Percentiles rank a stretch among this genome's conserved stretches.
These are phyloP conservation scores for Pestalotiopsis sp. DNA, from an alignment of 2,329 filamentous ascomycete genomes.

Conservation along the genomic window DNA sequence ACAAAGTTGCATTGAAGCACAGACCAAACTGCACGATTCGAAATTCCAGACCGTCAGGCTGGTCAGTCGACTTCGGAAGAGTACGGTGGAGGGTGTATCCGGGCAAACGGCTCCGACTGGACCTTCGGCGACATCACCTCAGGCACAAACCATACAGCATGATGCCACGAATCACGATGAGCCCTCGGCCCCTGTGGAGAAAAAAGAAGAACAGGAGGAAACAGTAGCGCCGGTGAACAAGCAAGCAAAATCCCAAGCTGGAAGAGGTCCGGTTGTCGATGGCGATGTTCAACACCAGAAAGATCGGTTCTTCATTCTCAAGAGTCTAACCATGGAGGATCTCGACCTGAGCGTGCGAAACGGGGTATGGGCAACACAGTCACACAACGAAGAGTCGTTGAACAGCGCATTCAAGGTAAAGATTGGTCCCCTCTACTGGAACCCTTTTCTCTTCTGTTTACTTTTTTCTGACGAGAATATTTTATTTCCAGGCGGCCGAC, in stretches of 20 bases:
- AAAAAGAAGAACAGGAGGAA: slow-evolving; percentile 13
- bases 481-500: slow-evolving; percentile 63
- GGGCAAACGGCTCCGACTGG: slow-evolving; percentile 57
- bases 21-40: slow-evolving; percentile 87
- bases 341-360: slow-evolving; percentile 86
- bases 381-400: slow-evolving; percentile 84
- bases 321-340: slow-evolving; percentile 90
- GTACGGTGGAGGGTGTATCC: slow-evolving; percentile 38
- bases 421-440: neutral
- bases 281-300: slow-evolving; percentile 39
- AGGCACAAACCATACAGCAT: slow-evolving; percentile 20
- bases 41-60: slow-evolving; percentile 84
- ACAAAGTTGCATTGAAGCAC: slow-evolving; percentile 71
- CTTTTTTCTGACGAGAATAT: slow-evolving; percentile 6
- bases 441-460: neutral
- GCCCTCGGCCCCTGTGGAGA: slow-evolving; percentile 16
- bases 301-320: slow-evolving; percentile 89
- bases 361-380: slow-evolving; percentile 91
- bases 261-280: slow-evolving; percentile 15
- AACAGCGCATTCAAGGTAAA: slow-evolving; percentile 81
- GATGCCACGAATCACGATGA: slow-evolving; percentile 11
- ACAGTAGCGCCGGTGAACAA: slow-evolving; percentile 9
- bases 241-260: slow-evolving; percentile 10
- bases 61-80: slow-evolving; percentile 78
- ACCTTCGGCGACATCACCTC: slow-evolving; percentile 46